phyloP scores from a whole-genome alignment of 1,284 basidiomycete species.

The Ganoderma leucocontextum region DNA sequence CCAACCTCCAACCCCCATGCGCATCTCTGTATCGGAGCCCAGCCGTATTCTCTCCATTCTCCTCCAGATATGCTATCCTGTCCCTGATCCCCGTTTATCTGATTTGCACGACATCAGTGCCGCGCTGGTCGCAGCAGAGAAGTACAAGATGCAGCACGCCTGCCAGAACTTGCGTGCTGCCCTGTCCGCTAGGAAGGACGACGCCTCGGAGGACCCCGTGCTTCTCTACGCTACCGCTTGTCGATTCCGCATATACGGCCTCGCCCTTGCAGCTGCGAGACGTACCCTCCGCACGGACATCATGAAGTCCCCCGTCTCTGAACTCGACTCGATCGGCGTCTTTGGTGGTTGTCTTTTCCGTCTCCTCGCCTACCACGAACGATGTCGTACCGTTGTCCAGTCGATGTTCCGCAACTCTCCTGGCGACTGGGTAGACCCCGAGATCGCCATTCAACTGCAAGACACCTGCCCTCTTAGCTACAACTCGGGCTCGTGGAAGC shows the following conservation, averaged over 20 bases:
- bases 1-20: neutral
- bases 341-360: conserved; percentile 28
- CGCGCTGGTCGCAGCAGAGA: conserved; percentile 43
- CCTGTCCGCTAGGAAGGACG: conserved; percentile 1
- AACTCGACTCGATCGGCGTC: conserved; percentile 20
- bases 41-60: conserved; percentile 30
- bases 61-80: conserved; percentile 37
- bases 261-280: conserved; percentile 19
- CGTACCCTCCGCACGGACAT: conserved; percentile 14
- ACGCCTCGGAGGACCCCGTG: conserved; percentile 9
- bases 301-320: neutral
- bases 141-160: conserved; percentile 46
- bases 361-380: conserved; percentile 26
- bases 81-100: conserved; percentile 20
- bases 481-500: neutral
- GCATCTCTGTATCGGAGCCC: conserved; percentile 25
- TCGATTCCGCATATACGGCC: conserved; percentile 15
- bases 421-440: conserved; percentile 14
- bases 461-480: conserved; percentile 3
- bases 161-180: conserved; percentile 11
- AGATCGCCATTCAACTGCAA: conserved; percentile 11
- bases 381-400: conserved; percentile 17
- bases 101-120: conserved; percentile 35
- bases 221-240: conserved; percentile 22
- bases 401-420: conserved; percentile 8